phyloP scores from a whole-genome alignment of 73 alveolate species.

The Symbiodinium natans region DNA sequence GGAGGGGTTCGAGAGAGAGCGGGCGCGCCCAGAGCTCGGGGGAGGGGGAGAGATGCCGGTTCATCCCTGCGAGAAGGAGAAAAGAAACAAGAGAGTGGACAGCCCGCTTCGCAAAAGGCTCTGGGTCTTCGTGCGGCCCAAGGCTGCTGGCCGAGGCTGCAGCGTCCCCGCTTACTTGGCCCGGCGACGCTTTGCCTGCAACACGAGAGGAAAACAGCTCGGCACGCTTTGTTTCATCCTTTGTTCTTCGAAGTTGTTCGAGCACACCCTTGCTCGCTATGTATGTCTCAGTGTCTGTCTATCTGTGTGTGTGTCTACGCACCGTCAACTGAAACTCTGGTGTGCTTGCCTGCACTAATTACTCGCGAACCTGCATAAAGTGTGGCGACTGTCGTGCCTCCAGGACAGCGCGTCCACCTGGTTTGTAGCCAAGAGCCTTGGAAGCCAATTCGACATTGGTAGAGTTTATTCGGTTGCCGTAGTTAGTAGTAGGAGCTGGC shows the following conservation, averaged over 20 bases:
- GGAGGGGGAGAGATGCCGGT: not conserved
- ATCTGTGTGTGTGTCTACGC: too few relatives aligned
- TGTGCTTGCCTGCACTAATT: not conserved
- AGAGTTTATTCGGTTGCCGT: too few relatives aligned
- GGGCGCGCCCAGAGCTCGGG: too few relatives aligned
- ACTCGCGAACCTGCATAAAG: not conserved
- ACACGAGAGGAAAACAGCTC: not conserved
- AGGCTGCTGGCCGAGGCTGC: not conserved
- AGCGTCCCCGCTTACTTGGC: not conserved
- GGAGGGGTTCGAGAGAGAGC: not conserved
- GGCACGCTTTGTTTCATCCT: not conserved
- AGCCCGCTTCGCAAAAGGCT: too few relatives aligned
- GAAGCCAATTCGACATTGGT: too few relatives aligned
- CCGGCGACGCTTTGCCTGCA: not conserved
- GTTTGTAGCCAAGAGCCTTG: not conserved
- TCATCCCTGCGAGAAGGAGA: too few relatives aligned
- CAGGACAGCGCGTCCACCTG: not conserved
- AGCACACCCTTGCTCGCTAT: not conserved
- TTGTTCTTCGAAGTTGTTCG: not conserved
- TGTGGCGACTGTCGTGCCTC: not conserved
- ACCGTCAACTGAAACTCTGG: not conserved
- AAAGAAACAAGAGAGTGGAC: too few relatives aligned
- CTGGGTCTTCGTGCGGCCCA: not conserved
- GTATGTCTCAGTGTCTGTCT: too few relatives aligned
- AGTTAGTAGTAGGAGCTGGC: too few relatives aligned